phyloP scores from a whole-genome alignment of 1,139 yeast species.

The Yarrowia galli region DNA sequence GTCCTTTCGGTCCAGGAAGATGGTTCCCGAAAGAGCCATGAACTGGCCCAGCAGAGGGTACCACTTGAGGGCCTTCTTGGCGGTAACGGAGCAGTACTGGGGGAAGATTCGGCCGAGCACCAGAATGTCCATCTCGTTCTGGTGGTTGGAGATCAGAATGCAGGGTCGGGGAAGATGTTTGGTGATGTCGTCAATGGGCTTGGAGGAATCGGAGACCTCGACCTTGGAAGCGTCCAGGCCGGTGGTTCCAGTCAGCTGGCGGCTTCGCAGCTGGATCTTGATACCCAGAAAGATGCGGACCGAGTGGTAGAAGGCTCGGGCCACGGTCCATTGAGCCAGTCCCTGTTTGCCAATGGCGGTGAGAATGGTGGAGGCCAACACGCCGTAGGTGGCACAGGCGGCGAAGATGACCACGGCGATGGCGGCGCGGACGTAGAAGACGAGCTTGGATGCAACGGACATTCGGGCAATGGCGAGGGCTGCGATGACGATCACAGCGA shows the following conservation, averaged over 20 bases:
- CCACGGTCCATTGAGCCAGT: slow-evolving; percentile 88
- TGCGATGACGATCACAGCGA: slow-evolving; percentile 19
- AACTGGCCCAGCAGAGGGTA: slow-evolving; percentile 98
- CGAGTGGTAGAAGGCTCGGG: slow-evolving; percentile 73
- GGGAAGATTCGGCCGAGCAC: slow-evolving; percentile 86
- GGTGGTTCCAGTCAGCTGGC: slow-evolving; percentile 56
- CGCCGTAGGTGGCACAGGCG: slow-evolving; percentile 53
- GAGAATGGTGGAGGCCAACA: slow-evolving; percentile 71
- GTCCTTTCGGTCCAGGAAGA: slow-evolving; percentile 86
- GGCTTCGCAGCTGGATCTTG: slow-evolving; percentile 70
- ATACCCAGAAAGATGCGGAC: slow-evolving; percentile 71
- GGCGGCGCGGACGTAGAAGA: slow-evolving; percentile 50
- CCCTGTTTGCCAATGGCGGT: slow-evolving; percentile 76
- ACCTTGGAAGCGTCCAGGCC: slow-evolving; percentile 6
- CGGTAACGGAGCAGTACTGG: slow-evolving; percentile 88
- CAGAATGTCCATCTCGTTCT: slow-evolving; percentile 80
- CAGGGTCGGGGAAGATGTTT: slow-evolving; percentile 63
- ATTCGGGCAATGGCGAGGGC: slow-evolving; percentile 21
- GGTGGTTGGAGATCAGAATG: slow-evolving; percentile 88
- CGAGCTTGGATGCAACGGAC: slow-evolving; percentile 36
- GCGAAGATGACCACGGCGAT: slow-evolving; percentile 49
- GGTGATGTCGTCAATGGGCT: slow-evolving; percentile 36
- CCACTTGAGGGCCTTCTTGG: slow-evolving; percentile 81
- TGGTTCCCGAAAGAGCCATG: slow-evolving; percentile 88
- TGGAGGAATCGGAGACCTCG: not conserved